Base-by-base conservation (phyloP, 1,284 basidiomycete species). In the Trametes polyzona region DNA sequence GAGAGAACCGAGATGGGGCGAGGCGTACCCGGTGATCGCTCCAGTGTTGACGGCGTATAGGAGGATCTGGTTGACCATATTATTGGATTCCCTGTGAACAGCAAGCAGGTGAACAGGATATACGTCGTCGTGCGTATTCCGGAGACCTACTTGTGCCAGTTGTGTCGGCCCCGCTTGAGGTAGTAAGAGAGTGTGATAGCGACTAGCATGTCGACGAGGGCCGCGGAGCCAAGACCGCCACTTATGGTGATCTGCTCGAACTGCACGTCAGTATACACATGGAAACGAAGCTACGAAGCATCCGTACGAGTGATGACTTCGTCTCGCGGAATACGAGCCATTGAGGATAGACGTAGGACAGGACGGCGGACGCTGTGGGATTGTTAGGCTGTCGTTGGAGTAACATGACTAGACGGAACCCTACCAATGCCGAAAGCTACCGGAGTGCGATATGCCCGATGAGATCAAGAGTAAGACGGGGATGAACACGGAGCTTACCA, bases 31-130 rank as follows among this genome's bases (percentile, higher is more conserved):
- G 4, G 59, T 63, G 43, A 63, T 57, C 11, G 62, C 62, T 29
- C 59, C 64, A 1, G 64, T 65, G 23, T 65, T 61, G 37, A 65
- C 61, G 12, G 59, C 44, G 33, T 63, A 62, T 0, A 63, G 48
- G 3, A 63, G 53, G 23, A 63, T 63, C 16, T 36, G 33, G 29
- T 63, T 63, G 27, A 61, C 19, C 56, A 58, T 58, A 29, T 29
- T 59, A 30, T 61, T 56, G 5, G 62, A 61, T 8, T 61, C 47
- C 27, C 62, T 63, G 43, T 16, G 14, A 23, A 32, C 21, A 6
- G 8, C 11, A 9, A 6, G 19, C 11, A 8, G 16, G 30, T 19
- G 16, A n/a, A 4, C n/a, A n/a, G 33, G 11, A 44, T 23, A 23
- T 4, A 0, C 10, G 19, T 21, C n/a, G 3, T 29, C 17, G 32